These are phyloP conservation scores for Symbiodinium natans DNA, from an alignment of 73 alveolate species.

Conservation along the genomic window DNA sequence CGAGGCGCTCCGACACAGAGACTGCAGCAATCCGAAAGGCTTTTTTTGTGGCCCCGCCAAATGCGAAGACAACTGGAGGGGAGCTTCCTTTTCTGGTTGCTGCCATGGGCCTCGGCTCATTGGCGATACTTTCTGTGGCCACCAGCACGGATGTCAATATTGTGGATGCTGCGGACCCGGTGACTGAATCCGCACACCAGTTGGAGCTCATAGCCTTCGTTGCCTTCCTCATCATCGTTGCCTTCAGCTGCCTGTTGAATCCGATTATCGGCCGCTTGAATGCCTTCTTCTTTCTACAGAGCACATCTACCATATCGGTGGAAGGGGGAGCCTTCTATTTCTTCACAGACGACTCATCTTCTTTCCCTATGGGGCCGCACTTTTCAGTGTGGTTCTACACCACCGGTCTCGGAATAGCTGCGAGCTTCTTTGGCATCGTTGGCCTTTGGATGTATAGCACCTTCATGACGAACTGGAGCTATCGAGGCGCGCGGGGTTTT, in stretches of 20 bases:
- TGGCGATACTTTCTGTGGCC: slow-evolving; percentile 54
- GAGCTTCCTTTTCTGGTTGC: slow-evolving; percentile 73
- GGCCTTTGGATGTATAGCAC: slow-evolving; percentile 74
- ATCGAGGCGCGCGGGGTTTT: no score
- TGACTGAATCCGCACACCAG: slow-evolving; percentile 33
- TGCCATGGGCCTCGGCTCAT: slow-evolving; percentile 49
- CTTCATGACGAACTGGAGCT: slow-evolving; percentile 49
- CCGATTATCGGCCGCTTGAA: slow-evolving; percentile 66
- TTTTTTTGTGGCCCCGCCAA: slow-evolving; percentile 1
- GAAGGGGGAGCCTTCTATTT: slow-evolving; percentile 85
- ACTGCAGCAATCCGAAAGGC: slow-evolving; percentile 16
- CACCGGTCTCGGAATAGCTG: slow-evolving; percentile 78
- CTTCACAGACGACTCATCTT: slow-evolving; percentile 41
- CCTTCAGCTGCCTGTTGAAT: slow-evolving; percentile 49
- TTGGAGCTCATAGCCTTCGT: slow-evolving; percentile 22
- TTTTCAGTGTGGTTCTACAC: slow-evolving; percentile 84
- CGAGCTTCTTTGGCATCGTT: slow-evolving; percentile 40
- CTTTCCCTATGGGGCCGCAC: slow-evolving; percentile 81
- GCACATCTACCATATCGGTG: slow-evolving; percentile 33
- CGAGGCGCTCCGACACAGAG: background rate
- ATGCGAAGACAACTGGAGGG: background rate
- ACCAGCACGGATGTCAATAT: slow-evolving; percentile 23
- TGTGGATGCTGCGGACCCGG: background rate
- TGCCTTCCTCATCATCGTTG: slow-evolving; percentile 15
- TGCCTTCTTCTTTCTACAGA: slow-evolving; percentile 52